Percentiles rank a stretch among this genome's conserved stretches.
phyloP scores from a whole-genome alignment of 768 basidiomycete species.

The Rhodotorula paludigena region DNA sequence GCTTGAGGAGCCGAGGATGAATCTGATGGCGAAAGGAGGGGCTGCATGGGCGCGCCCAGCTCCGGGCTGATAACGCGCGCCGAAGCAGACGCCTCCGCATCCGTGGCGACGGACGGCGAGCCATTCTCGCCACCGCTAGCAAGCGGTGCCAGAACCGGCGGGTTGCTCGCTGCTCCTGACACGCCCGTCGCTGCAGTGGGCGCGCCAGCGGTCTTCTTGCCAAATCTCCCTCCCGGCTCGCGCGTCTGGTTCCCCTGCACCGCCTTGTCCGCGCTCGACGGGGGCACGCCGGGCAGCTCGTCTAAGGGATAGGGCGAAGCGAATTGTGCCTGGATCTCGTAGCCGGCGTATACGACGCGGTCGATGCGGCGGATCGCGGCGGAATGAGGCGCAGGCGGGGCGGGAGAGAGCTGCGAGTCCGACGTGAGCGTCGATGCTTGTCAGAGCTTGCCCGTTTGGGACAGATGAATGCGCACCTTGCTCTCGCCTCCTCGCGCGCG shows the following conservation, averaged over 20 bases:
- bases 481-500: background rate
- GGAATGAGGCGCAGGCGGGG: background rate
- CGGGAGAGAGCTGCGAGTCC: background rate
- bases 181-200: too few species aligned
- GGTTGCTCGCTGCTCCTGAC: too few species aligned
- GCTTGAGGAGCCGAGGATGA: too few species aligned
- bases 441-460: background rate
- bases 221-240: background rate
- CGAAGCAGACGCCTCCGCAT: background rate
- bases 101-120: too few species aligned
- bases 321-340: slow-evolving; percentile 31
- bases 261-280: background rate
- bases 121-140: background rate
- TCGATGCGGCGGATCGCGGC: slow-evolving; percentile 8
- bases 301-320: slow-evolving; percentile 32
- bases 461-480: background rate
- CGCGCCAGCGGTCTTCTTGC: background rate
- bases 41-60: background rate
- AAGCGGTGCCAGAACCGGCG: too few species aligned
- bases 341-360: slow-evolving; percentile 29
- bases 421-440: background rate
- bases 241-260: background rate
- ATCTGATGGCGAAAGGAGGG: background rate
- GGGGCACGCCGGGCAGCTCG: slow-evolving; percentile 1
- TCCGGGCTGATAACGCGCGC: background rate